Evolutionary conservation across 1,284 basidiomycete species (phyloP), one percentile per base, ranked within the genome.

Genomic region (Coniferiporia sulphurascens): DNA sequence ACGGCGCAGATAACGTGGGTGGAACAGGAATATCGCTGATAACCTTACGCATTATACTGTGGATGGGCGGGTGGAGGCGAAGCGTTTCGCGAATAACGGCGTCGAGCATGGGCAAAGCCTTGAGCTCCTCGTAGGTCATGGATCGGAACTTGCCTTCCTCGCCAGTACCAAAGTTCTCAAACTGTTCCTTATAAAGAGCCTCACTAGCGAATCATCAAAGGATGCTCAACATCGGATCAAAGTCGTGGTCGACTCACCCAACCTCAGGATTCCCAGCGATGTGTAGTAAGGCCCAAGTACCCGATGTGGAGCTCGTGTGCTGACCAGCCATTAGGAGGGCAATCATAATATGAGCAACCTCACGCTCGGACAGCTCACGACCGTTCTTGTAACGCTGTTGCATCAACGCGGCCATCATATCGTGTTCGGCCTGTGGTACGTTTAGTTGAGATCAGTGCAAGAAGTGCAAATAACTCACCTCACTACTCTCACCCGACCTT

Each of bases 331-430:
- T 95, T 64, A 96, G 84, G 50, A 95, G 81, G 19, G 93, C 93
- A 66, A 95, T 95, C 89, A 99, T 88, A 70, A 98, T 95, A 70
- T 98, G 96, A 0, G 97, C 94, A 63, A 99, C 90, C 73, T 98
- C 95, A 65, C 91, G 87, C 69, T 98, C 93, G 53, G 81, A 82
- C 36, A 99, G 81, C 1, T 79, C 71, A 45, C 83, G 79, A 52
- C 97, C 97, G 69, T 87, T 83, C 67, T 93, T 91, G 77, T 99
- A 99, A 53, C 78, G 83, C 70, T 95, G 91, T 65, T 86, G 80
- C 76, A 89, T 84, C 27, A 99, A 82, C 1, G 95, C 89, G 17
- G 88, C 81, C 68, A 99, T 93, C 91, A 99, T 98, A 72, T 99
- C 97, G 67, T 87, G 83, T 57, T 92, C 91, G 64, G 87, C 78